These are phyloP conservation scores for Piper betle DNA, from an alignment of 164 flowering plant species.

Conservation along the genomic window DNA sequence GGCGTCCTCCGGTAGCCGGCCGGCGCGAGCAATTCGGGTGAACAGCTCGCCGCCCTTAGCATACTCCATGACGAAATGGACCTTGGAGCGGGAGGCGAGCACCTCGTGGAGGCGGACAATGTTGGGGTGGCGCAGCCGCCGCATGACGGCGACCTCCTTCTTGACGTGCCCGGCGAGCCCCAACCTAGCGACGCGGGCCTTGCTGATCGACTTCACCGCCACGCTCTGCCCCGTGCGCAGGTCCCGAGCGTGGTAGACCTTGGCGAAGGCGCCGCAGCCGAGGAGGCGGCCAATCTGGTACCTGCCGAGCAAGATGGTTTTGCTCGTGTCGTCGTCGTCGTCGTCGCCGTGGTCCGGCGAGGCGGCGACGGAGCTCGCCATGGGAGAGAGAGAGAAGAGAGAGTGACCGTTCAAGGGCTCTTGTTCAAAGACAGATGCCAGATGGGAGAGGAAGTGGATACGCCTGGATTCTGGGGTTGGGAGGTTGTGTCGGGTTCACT, in stretches of 20 bases:
- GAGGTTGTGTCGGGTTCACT: too few relatives aligned
- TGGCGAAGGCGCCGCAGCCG: slow-evolving; percentile 63
- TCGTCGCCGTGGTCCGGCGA: background rate
- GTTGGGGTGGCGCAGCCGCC: slow-evolving; percentile 46
- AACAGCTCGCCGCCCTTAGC: slow-evolving; percentile 71
- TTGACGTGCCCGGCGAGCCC: slow-evolving; percentile 27
- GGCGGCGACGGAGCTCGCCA: background rate
- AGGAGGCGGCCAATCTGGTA: slow-evolving; percentile 56
- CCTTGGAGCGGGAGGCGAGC: slow-evolving; percentile 50
- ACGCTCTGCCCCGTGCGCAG: slow-evolving; percentile 45
- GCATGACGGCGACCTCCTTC: slow-evolving; percentile 58
- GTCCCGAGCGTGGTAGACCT: slow-evolving; percentile 58
- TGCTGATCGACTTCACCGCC: slow-evolving; percentile 55
- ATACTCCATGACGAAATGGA: slow-evolving; percentile 63
- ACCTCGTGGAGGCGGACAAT: slow-evolving; percentile 52
- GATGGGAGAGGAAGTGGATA: too few relatives aligned
- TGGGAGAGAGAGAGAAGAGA: too few relatives aligned
- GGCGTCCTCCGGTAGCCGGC: slow-evolving; percentile 49
- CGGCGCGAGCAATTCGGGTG: slow-evolving; percentile 27
- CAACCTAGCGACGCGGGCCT: slow-evolving; percentile 27
- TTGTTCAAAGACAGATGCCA: too few relatives aligned
- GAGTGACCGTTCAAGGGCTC: too few relatives aligned
- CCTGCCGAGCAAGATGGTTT: slow-evolving; percentile 21
- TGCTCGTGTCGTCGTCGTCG: background rate
- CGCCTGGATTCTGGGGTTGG: too few relatives aligned